Conservation (phyloP, 495 filamentous ascomycete genomes). For the Aspergillus ellipticus region DNA sequence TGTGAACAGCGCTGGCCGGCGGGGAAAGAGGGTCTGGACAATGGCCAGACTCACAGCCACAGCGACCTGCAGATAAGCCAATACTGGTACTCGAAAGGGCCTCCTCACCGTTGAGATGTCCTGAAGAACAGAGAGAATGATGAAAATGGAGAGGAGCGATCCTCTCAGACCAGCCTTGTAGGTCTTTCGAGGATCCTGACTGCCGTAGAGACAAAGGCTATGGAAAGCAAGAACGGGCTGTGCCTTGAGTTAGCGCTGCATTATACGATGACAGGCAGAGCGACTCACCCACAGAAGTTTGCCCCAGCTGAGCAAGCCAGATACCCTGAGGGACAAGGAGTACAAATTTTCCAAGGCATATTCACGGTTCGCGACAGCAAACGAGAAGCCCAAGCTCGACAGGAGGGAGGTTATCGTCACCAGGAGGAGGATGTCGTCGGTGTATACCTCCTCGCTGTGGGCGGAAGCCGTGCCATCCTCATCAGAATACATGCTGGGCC, state of each 20-base stretch:
- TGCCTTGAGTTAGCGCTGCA: background rate
- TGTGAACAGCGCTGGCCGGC: background rate
- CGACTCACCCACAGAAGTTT: background rate
- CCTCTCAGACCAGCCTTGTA: background rate
- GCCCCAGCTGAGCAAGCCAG: background rate
- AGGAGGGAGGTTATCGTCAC: background rate
- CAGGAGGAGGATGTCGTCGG: background rate
- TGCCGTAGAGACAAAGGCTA: background rate
- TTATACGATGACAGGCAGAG: background rate
- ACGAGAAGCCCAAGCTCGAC: background rate
- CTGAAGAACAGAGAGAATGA: background rate
- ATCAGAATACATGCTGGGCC: constrained; percentile 4
- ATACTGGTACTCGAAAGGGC: no score
- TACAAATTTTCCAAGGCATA: background rate
- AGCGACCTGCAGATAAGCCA: background rate
- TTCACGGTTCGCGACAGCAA: background rate
- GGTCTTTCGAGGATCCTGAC: no score
- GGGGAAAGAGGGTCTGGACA: background rate
- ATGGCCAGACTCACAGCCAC: background rate
- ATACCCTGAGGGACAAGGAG: background rate
- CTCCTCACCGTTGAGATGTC: background rate
- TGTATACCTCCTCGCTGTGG: background rate
- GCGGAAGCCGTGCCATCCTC: background rate
- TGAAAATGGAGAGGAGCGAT: background rate
- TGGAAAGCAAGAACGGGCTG: background rate